Evolutionary conservation across 208 protist genomes (phyloP), one percentile per base, ranked within the genome.

Genomic region (Crithidia acanthocephali): DNA sequence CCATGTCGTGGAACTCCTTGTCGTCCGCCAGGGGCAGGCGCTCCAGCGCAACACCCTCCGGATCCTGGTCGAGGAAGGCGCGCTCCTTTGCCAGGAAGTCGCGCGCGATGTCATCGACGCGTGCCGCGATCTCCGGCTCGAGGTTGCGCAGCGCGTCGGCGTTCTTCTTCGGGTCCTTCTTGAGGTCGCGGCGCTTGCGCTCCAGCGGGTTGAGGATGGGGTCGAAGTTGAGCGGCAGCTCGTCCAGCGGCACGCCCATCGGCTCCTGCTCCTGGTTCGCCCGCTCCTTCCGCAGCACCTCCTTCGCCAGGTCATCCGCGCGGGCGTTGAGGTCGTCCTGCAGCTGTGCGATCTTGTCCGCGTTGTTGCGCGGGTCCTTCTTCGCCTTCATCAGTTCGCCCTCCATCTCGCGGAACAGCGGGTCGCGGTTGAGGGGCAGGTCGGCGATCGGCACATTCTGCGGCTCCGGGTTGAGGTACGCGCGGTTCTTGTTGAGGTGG

Each of bases 401-500:
- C 83, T 95, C 87, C 80, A 93, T 84, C 47, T 89, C 79, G 37
- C 83, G 85, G 80, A 95, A 95, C 56, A 85, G 23, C n/a, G 74
- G 70, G 53, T 95, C 90, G 48, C 75, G 71, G 64, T 93, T 90
- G 44, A 93, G 82, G 25, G 90, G 85, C 16, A 95, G 30, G 55
- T 86, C 78, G 22, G 58, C 81, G 25, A 93, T 50, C 13, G 87
- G 86, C 22, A 93, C 87, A 65, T 84, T 87, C 67, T 86, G 61
- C 52, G 85, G 84, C 74, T 89, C 79, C 5, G 74, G 73, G 61
- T 93, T 68, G 25, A 95, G 80, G 82, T 87, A 92, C 52, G 74
- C 72, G 56, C 90, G 87, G 72, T 92, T 86, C 44, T 84, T 80
- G 61, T 81, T 74, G n/a, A 95, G 79, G 57, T 78, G 78, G 40